A percentile compares a stretch with the other conserved stretches of the same genome.
phyloP scores from a whole-genome alignment of 2,329 filamentous ascomycete species.

The Xylariaceae sp. region DNA sequence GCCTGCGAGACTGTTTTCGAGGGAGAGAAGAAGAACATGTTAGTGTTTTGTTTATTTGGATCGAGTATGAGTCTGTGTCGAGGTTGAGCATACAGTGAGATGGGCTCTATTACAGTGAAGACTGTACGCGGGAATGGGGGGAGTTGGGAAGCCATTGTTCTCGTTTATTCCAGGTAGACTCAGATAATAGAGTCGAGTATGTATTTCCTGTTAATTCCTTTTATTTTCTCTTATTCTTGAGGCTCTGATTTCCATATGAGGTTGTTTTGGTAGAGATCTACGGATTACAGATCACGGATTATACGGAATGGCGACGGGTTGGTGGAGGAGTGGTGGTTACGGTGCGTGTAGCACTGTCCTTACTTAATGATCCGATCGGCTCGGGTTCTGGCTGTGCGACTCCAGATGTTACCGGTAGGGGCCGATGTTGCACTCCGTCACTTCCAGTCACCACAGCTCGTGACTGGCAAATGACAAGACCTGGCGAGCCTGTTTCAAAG shows the following conservation, averaged over 20 bases:
- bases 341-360: background rate
- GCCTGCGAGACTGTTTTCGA: slow-evolving; percentile 50
- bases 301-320: background rate
- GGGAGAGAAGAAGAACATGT: slow-evolving; percentile 1
- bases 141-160: slow-evolving; percentile 54
- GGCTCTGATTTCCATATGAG: background rate
- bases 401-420: slow-evolving; percentile 12
- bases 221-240: too few species aligned
- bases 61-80: too few species aligned
- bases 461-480: background rate
- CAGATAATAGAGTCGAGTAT: too few species aligned
- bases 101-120: slow-evolving; percentile 63
- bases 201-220: too few species aligned
- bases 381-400: background rate
- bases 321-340: background rate
- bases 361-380: slow-evolving; percentile 6
- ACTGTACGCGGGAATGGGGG: slow-evolving; percentile 59
- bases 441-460: background rate
- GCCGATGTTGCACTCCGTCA: slow-evolving; percentile 14
- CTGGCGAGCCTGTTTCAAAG: background rate
- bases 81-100: slow-evolving; percentile 52
- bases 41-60: background rate
- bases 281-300: background rate
- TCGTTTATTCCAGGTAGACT: too few species aligned
- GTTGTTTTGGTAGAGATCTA: background rate